A percentile compares a stretch with the other conserved stretches of the same genome.
These are phyloP conservation scores for Hypoxylon sp. DNA, from an alignment of 2,329 filamentous ascomycete species.

Conservation along the genomic window DNA sequence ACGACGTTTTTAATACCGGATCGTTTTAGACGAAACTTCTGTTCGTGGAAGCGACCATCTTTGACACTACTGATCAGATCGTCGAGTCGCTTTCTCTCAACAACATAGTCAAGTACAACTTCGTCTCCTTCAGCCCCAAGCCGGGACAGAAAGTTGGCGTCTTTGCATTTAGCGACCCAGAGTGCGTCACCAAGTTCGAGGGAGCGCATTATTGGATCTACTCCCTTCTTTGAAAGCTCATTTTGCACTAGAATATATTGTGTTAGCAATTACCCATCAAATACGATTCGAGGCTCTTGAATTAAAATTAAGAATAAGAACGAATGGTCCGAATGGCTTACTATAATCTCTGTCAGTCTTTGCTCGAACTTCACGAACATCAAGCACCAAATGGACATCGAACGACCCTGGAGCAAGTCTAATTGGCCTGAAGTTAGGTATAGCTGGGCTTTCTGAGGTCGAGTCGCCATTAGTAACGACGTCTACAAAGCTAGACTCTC, in stretches of 20 bases:
- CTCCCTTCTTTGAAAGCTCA: conserved; percentile 72
- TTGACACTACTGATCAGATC: conserved; percentile 83
- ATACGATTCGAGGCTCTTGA: background rate
- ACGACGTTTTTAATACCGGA: conserved; percentile 79
- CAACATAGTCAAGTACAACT: conserved; percentile 79
- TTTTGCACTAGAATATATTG: conserved; percentile 61
- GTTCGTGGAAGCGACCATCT: conserved; percentile 83
- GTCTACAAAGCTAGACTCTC: conserved; percentile 46
- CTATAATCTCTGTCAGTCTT: conserved; percentile 78
- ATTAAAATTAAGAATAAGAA: too few relatives aligned
- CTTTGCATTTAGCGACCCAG: conserved; percentile 79
- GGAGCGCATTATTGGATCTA: conserved; percentile 71
- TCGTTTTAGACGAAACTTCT: conserved; percentile 79
- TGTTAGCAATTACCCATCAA: conserved; percentile 5
- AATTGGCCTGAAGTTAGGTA: conserved; percentile 67
- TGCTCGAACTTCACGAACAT: conserved; percentile 77
- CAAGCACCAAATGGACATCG: conserved; percentile 75
- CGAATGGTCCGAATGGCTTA: conserved; percentile 12
- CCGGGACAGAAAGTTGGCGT: conserved; percentile 62
- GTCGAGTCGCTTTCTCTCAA: conserved; percentile 82
- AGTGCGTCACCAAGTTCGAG: conserved; percentile 79
- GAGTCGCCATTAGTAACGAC: conserved; percentile 52
- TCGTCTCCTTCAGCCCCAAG: conserved; percentile 72
- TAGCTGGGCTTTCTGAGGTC: conserved; percentile 35
- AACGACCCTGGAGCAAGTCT: conserved; percentile 71